phyloP scores from a whole-genome alignment of 805 yeast genomes.

The Candida ipomoeae region DNA sequence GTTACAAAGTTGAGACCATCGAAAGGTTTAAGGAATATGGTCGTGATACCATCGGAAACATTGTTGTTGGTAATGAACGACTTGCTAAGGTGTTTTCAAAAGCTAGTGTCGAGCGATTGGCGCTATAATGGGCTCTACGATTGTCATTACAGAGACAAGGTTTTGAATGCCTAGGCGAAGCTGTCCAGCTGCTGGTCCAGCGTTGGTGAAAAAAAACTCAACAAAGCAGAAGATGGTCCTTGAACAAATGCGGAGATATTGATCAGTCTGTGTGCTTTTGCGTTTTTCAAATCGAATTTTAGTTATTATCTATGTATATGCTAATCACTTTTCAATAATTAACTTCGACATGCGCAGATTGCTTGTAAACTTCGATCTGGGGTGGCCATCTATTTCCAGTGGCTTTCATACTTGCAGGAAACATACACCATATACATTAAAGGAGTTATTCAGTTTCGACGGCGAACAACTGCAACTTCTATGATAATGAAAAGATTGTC shows the following conservation, averaged over 20 bases:
- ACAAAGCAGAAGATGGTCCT: background rate
- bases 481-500: background rate
- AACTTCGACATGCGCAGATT: background rate
- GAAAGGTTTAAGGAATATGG: slow-evolving; percentile 31
- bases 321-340: background rate
- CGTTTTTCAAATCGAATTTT: background rate
- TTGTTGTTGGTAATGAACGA: slow-evolving; percentile 43
- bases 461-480: too few relatives aligned
- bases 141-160: background rate
- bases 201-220: background rate
- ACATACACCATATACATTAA: too few relatives aligned
- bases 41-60: slow-evolving; percentile 37
- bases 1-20: slow-evolving; percentile 34
- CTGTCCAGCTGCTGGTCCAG: background rate
- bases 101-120: slow-evolving; percentile 1
- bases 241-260: background rate
- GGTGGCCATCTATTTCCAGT: too few relatives aligned
- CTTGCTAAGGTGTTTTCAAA: slow-evolving; percentile 34
- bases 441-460: too few relatives aligned
- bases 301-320: background rate
- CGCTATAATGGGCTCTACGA: background rate
- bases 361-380: too few relatives aligned
- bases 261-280: background rate
- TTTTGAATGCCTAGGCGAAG: background rate
- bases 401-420: too few relatives aligned